Evolutionary conservation across 345 rosid species (phyloP).

Genomic region (Rhodamnia rubescens): DNA sequence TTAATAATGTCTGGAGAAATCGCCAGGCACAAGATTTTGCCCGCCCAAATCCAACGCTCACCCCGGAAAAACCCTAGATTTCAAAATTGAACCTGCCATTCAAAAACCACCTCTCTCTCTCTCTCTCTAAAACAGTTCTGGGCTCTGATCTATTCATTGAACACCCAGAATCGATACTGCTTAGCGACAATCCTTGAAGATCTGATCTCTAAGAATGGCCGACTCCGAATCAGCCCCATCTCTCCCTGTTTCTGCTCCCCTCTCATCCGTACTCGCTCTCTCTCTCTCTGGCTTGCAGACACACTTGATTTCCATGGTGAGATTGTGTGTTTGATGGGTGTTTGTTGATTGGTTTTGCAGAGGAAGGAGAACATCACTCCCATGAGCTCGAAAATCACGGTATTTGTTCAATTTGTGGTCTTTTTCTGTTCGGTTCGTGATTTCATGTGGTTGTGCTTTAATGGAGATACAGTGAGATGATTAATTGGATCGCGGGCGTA

Average conservation of each 20-base stretch:
- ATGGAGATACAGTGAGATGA: not conserved
- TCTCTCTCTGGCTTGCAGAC: not conserved
- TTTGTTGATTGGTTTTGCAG: conserved; percentile 24
- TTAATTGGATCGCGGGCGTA: not conserved
- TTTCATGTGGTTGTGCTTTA: not conserved
- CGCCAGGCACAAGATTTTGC: not conserved
- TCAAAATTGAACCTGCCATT: not conserved
- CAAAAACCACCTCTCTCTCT: not conserved
- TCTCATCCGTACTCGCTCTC: conserved; percentile 8
- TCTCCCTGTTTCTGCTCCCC: conserved; percentile 24
- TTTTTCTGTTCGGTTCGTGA: not conserved
- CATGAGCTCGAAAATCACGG: conserved; percentile 54
- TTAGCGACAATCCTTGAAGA: not conserved
- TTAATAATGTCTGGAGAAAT: not conserved
- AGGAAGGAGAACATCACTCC: conserved; percentile 57
- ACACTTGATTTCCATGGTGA: not conserved
- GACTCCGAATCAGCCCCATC: conserved; percentile 40
- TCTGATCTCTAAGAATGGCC: conserved; percentile 25
- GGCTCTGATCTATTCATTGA: not conserved
- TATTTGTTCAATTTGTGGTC: conserved; percentile 1
- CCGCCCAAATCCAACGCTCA: not conserved
- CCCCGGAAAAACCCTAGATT: not conserved
- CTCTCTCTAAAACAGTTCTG: not conserved
- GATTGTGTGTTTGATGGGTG: not conserved
- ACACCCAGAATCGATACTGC: not conserved